Base-by-base conservation (phyloP, 805 yeast species). In the Candida mattraensis region DNA sequence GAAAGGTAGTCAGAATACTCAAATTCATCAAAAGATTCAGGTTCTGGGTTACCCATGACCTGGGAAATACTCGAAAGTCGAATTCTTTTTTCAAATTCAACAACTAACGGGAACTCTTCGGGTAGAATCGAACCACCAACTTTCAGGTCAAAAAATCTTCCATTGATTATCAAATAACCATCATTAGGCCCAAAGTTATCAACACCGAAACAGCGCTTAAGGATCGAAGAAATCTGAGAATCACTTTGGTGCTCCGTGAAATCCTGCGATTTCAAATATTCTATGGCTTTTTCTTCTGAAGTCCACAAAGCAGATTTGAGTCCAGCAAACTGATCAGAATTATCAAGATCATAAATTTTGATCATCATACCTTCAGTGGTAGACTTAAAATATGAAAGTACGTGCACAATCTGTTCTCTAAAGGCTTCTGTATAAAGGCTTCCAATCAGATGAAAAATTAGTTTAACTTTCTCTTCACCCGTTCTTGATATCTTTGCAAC, bases 361-460 rank as follows among this genome's bases (percentile, higher is more conserved):
- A 45, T 28, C 5, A 59, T 20, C 33, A 49, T 44, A 7, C 56
- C 33, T 44, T 35, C 49, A 23, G 44, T 38, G 42, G 31, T 44
- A 1, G 30, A 23, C 2, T 39, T 31, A 3, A 35, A 11, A 3
- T 34, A 28, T 4, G 9, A 10, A 24, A 22, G 24, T 56, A 70
- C 41, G 20, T 62, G 62, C 14, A 56, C 33, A 7, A 83, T 50
- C 51, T 82, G 86, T 4, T 58, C 42, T 18, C 71, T 47, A 6
- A 72, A 61, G 4, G 51, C 28, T 2, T 45, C 19, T 2, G 66
- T 50, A 18, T 64, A 59, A 38, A 81, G 70, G 48, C 80, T 76
- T 23, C 86, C 93, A 34, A 79, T 65, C 8, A 83, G 45, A 58
- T 87, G 78, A 7, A 80, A 28, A 1, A 64, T 54, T 8, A 40